These are phyloP conservation scores for Pythium periplocum DNA, from an alignment of 352 stramenopile genomes.

Conservation along the genomic window DNA sequence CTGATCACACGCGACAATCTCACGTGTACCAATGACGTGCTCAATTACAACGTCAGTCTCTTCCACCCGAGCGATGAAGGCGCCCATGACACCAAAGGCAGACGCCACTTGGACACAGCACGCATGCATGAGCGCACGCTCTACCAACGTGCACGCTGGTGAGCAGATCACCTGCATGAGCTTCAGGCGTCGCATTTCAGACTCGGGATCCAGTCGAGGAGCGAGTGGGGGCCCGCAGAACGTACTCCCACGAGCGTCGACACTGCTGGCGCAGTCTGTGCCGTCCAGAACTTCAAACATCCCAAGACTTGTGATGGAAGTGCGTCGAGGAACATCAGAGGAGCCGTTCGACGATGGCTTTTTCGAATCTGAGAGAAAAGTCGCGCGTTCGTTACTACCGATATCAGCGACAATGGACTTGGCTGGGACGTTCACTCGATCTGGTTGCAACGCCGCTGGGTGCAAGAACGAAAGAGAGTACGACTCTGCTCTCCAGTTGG, in stretches of 20 bases:
- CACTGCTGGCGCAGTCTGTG: too few species aligned
- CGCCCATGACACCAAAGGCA: slow-evolving; percentile 35
- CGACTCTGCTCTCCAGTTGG: slow-evolving; percentile 9
- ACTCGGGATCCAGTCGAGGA: slow-evolving; percentile 29
- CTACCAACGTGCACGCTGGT: slow-evolving; percentile 49
- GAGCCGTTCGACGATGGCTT: background rate
- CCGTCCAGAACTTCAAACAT: slow-evolving; percentile 22
- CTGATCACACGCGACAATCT: slow-evolving; percentile 19
- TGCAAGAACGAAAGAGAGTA: slow-evolving; percentile 44
- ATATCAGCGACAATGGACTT: slow-evolving; percentile 30
- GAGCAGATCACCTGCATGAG: slow-evolving; percentile 48
- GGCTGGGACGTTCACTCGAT: too few species aligned
- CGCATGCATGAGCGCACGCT: slow-evolving; percentile 47
- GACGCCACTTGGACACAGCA: slow-evolving; percentile 44
- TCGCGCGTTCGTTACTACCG: slow-evolving; percentile 27
- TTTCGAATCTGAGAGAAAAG: background rate
- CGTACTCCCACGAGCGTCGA: too few species aligned
- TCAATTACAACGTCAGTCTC: slow-evolving; percentile 45
- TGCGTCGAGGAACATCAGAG: slow-evolving; percentile 22
- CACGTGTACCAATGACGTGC: slow-evolving; percentile 31
- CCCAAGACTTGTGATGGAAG: slow-evolving; percentile 44
- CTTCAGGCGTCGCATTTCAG: slow-evolving; percentile 38
- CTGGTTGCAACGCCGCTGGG: slow-evolving; percentile 22
- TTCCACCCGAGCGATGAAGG: slow-evolving; percentile 57
- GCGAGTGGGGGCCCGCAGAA: slow-evolving; percentile 11